Evolutionary conservation across 2,329 filamentous ascomycete genomes (phyloP).

Genomic region (Shiraia sp.): DNA sequence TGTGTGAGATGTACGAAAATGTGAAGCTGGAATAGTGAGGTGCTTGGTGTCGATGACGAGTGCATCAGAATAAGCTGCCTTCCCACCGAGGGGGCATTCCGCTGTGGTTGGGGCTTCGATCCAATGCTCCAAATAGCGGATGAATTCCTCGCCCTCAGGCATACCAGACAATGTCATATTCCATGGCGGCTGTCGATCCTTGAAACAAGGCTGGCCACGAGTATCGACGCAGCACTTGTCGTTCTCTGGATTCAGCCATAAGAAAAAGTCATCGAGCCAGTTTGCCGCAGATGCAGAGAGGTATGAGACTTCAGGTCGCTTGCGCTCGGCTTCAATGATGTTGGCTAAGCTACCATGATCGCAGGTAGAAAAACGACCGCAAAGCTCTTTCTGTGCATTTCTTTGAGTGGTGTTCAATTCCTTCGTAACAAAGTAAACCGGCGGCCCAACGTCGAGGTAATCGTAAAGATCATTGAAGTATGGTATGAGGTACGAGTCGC

Average conservation of each 20-base stretch:
- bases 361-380: conserved; percentile 89
- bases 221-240: conserved; percentile 73
- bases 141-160: conserved; percentile 91
- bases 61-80: conserved; percentile 83
- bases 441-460: conserved; percentile 89
- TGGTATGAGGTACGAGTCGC: conserved; percentile 89
- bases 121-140: conserved; percentile 84
- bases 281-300: conserved; percentile 87
- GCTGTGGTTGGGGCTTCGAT: conserved; percentile 77
- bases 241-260: conserved; percentile 82
- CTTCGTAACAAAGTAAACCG: conserved; percentile 92
- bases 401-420: conserved; percentile 78
- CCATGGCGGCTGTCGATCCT: conserved; percentile 76
- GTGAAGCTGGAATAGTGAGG: conserved; percentile 74
- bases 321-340: conserved; percentile 90
- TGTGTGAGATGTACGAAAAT: conserved; percentile 90
- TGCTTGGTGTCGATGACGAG: conserved; percentile 74
- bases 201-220: conserved; percentile 73
- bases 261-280: conserved; percentile 96
- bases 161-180: conserved; percentile 88
- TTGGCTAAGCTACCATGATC: conserved; percentile 82
- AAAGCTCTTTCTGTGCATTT: conserved; percentile 79
- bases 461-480: conserved; percentile 96
- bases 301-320: conserved; percentile 83
- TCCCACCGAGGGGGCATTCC: conserved; percentile 84